Evolutionary conservation across 371 early-diverging fungal species (phyloP).

Genomic region (Funneliformis caledonium): DNA sequence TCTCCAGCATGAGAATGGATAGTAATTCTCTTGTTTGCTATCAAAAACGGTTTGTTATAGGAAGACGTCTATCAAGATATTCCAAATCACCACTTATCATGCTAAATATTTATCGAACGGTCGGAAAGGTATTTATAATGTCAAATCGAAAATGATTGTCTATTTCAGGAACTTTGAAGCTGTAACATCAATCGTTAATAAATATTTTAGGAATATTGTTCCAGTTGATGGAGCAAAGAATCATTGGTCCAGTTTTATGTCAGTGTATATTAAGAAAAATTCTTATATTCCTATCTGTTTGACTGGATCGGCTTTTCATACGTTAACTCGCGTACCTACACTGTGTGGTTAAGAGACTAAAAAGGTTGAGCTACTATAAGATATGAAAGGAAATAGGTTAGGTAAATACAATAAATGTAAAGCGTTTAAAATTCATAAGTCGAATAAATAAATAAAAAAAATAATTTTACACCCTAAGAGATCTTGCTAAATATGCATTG

Average conservation of each 20-base stretch:
- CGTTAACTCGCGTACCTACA: neutral
- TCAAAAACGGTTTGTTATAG: neutral
- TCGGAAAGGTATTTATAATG: neutral
- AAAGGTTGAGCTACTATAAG: neutral
- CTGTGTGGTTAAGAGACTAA: slow-evolving; percentile 1
- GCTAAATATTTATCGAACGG: neutral
- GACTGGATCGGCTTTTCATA: slow-evolving; percentile 24
- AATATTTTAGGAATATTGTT: slow-evolving; percentile 1
- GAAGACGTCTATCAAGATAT: slow-evolving; percentile 14
- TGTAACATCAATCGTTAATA: neutral
- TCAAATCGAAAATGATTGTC: neutral
- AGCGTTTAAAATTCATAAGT: neutral
- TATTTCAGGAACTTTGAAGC: neutral
- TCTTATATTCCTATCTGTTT: neutral
- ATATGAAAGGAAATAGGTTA: neutral
- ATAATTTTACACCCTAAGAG: neutral
- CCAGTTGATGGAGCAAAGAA: neutral
- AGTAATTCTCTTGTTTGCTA: neutral
- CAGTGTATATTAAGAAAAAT: neutral
- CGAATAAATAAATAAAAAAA: neutral
- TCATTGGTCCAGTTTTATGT: neutral
- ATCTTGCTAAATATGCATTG: neutral
- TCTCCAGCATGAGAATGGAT: slow-evolving; percentile 9
- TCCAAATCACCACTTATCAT: neutral
- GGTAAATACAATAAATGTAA: neutral